Percentiles rank a stretch among this genome's conserved stretches.
Conservation (phyloP, 208 protist genomes). For the Trypanosoma rangeli region DNA sequence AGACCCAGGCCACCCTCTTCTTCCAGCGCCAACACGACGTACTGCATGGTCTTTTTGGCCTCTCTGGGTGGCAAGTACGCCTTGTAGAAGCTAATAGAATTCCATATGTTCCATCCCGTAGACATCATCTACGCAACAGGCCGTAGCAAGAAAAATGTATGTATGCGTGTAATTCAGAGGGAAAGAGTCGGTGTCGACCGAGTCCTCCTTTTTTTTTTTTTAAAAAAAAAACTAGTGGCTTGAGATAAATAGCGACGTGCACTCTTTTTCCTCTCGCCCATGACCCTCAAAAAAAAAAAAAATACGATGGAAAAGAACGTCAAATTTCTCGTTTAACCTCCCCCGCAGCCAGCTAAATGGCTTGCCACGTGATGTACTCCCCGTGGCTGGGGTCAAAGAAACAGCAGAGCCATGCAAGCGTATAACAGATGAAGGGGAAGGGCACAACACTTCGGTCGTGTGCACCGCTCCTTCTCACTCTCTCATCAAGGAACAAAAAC, state of each 20-base stretch:
- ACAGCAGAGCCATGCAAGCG: no score
- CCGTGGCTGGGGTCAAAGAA: no score
- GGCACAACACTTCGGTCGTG: no score
- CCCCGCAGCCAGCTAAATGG: no score
- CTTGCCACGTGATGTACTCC: no score
- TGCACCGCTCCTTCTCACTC: no score
- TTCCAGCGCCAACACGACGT: constrained; percentile 52
- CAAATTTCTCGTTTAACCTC: no score
- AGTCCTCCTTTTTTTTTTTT: background rate
- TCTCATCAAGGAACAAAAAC: no score
- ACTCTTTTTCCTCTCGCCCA: background rate
- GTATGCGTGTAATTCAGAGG: no score
- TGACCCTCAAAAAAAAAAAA: background rate
- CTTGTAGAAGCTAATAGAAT: constrained; percentile 63
- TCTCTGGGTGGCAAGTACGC: constrained; percentile 67
- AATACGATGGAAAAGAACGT: constrained; percentile 4
- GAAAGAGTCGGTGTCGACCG: background rate
- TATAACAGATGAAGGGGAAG: no score
- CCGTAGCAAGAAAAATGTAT: background rate
- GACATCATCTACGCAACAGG: constrained; percentile 32
- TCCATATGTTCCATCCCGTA: constrained; percentile 42
- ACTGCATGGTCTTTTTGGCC: constrained; percentile 36
- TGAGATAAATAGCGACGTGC: background rate
- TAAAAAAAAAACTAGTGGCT: background rate
- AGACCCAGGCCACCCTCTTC: background rate